phyloP scores from a whole-genome alignment of 1,139 yeast genomes.

The Kodamaea derodonti region DNA sequence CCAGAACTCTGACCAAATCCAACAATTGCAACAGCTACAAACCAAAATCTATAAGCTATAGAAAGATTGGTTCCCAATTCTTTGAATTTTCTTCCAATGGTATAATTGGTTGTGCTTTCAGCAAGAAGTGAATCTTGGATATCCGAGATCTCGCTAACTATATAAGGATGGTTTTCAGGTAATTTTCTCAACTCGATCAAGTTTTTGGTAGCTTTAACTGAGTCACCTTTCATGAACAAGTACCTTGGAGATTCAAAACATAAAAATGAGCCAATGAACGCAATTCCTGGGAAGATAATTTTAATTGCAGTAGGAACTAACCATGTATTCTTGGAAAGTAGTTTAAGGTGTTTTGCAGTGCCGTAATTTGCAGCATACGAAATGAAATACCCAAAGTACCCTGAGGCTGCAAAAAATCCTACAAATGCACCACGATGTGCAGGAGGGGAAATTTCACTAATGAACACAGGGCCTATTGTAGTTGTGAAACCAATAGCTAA shows the following conservation, averaged over 20 bases:
- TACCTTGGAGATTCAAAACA: slow-evolving; percentile 47
- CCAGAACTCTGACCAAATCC: slow-evolving; percentile 62
- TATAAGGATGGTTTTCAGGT: slow-evolving; percentile 47
- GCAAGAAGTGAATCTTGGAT: slow-evolving; percentile 43
- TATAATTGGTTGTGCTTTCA: slow-evolving; percentile 34
- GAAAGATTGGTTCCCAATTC: slow-evolving; percentile 35
- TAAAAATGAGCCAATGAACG: slow-evolving; percentile 34
- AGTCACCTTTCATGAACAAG: slow-evolving; percentile 34
- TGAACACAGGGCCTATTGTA: slow-evolving; percentile 53
- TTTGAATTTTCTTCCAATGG: slow-evolving; percentile 16
- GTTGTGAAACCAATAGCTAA: slow-evolving; percentile 55
- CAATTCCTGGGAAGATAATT: slow-evolving; percentile 39
- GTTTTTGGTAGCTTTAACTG: slow-evolving; percentile 31
- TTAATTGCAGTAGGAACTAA: slow-evolving; percentile 36
- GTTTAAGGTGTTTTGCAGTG: slow-evolving; percentile 29
- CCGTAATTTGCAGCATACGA: slow-evolving; percentile 50
- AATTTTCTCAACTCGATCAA: slow-evolving; percentile 47
- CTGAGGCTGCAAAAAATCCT: slow-evolving; percentile 53
- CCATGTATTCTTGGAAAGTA: slow-evolving; percentile 33
- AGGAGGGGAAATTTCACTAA: slow-evolving; percentile 53
- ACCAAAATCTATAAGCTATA: slow-evolving; percentile 42
- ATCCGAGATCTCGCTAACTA: slow-evolving; percentile 49
- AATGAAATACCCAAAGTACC: slow-evolving; percentile 50
- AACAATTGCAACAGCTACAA: slow-evolving; percentile 41
- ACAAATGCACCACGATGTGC: slow-evolving; percentile 51